Conservation (phyloP, 768 basidiomycete genomes). For the Boletus edulis region DNA sequence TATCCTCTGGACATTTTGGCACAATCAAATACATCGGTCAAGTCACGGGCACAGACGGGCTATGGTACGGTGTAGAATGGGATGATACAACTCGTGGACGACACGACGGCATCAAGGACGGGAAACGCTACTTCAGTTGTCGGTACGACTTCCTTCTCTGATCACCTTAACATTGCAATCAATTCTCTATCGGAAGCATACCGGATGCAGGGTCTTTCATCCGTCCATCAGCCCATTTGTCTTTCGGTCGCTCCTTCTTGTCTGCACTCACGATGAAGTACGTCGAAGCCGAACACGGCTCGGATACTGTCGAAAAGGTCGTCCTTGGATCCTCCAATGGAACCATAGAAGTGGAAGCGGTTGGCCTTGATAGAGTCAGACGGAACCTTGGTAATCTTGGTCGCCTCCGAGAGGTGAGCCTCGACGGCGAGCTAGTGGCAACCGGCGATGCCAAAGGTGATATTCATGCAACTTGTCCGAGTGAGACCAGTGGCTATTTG, state of each 20-base stretch:
- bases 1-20: conserved; percentile 51
- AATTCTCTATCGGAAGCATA: conserved; percentile 39
- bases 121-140: conserved; percentile 74
- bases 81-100: conserved; percentile 83
- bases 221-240: conserved; percentile 56
- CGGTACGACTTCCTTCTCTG: conserved; percentile 43
- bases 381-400: conserved; percentile 63
- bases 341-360: conserved; percentile 83
- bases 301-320: conserved; percentile 55
- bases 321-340: conserved; percentile 80
- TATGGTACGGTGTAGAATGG: conserved; percentile 98
- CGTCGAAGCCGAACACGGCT: conserved; percentile 57
- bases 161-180: conserved; percentile 9
- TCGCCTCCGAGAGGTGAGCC: conserved; percentile 72
- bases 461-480: conserved; percentile 60
- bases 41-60: conserved; percentile 59
- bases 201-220: conserved; percentile 77
- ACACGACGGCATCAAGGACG: conserved; percentile 82
- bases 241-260: conserved; percentile 69
- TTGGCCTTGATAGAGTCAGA: conserved; percentile 76
- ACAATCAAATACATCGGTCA: conserved; percentile 69
- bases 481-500: conserved; percentile 42
- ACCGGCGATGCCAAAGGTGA: conserved; percentile 47
- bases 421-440: conserved; percentile 68
- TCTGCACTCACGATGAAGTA: conserved; percentile 77